Percentiles rank a stretch among this genome's conserved stretches.
phyloP scores from a whole-genome alignment of 2,329 filamentous ascomycete species.

The Sporothrix globosa region DNA sequence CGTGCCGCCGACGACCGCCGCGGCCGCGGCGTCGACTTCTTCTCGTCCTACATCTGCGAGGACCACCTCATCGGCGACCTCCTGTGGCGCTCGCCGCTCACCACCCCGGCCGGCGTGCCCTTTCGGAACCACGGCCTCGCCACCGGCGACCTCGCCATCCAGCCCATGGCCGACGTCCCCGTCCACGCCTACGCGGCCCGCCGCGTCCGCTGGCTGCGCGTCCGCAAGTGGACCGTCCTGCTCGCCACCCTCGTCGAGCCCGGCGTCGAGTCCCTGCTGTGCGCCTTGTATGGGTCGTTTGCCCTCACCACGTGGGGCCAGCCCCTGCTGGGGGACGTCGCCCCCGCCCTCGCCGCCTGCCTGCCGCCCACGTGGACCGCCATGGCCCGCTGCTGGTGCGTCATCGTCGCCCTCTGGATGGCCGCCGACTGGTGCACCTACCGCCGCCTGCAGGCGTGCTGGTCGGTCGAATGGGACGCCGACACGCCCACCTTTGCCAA shows the following conservation, averaged over 20 bases:
- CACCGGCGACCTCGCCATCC: slow-evolving; percentile 83
- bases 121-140: slow-evolving; percentile 80
- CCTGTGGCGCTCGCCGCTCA: slow-evolving; percentile 73
- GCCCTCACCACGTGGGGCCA: slow-evolving; percentile 73
- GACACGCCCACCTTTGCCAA: slow-evolving; percentile 72
- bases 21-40: slow-evolving; percentile 79
- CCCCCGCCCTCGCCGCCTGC: slow-evolving; percentile 47
- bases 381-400: slow-evolving; percentile 67
- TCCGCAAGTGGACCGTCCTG: slow-evolving; percentile 91
- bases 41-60: slow-evolving; percentile 95
- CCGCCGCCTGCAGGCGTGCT: slow-evolving; percentile 71
- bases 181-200: slow-evolving; percentile 76
- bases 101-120: slow-evolving; percentile 37
- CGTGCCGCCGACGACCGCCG: slow-evolving; percentile 47
- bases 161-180: slow-evolving; percentile 84
- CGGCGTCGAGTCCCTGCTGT: slow-evolving; percentile 85
- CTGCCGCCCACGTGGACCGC: slow-evolving; percentile 64
- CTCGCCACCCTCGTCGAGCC: slow-evolving; percentile 90
- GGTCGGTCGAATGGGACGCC: slow-evolving; percentile 68
- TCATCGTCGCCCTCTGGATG: slow-evolving; percentile 72
- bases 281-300: slow-evolving; percentile 78
- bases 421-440: slow-evolving; percentile 74
- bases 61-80: slow-evolving; percentile 94
- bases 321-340: slow-evolving; percentile 9
- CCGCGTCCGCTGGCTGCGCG: slow-evolving; percentile 85